These are phyloP conservation scores for Phylloporus sp. DNA, from an alignment of 768 basidiomycete species.

Conservation along the genomic window DNA sequence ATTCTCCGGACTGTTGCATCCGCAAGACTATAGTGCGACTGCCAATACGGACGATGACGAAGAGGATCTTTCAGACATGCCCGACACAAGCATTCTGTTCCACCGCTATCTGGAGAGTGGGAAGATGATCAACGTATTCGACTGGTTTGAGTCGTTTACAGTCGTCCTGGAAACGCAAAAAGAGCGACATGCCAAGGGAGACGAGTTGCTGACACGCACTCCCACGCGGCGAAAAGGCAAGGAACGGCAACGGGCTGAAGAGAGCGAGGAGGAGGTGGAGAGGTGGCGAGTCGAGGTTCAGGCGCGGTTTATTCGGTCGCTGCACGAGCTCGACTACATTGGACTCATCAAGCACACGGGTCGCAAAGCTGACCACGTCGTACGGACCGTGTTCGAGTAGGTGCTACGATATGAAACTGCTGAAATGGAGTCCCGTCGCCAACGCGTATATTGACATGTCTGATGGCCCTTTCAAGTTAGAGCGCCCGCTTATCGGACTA, in stretches of 20 bases:
- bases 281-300: slow-evolving; percentile 63
- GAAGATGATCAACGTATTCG: slow-evolving; percentile 79
- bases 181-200: background rate
- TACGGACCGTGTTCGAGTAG: slow-evolving; percentile 55
- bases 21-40: slow-evolving; percentile 40
- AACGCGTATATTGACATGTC: too few species aligned
- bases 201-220: background rate
- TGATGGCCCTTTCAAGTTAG: too few species aligned
- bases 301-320: slow-evolving; percentile 69
- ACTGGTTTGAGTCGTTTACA: slow-evolving; percentile 81
- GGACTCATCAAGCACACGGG: slow-evolving; percentile 79
- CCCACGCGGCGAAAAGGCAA: slow-evolving; percentile 25
- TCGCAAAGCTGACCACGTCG: slow-evolving; percentile 71
- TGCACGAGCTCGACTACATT: slow-evolving; percentile 79
- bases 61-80: slow-evolving; percentile 46
- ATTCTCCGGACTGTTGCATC: slow-evolving; percentile 56
- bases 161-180: slow-evolving; percentile 58
- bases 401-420: too few species aligned
- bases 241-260: slow-evolving; percentile 18
- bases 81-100: slow-evolving; percentile 76
- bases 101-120: slow-evolving; percentile 73
- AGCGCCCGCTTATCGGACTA: too few species aligned
- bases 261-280: slow-evolving; percentile 37
- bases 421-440: too few species aligned
- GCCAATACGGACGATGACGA: slow-evolving; percentile 21